Base-by-base conservation (phyloP, 352 stramenopile species). In the Pythium plurisporium region DNA sequence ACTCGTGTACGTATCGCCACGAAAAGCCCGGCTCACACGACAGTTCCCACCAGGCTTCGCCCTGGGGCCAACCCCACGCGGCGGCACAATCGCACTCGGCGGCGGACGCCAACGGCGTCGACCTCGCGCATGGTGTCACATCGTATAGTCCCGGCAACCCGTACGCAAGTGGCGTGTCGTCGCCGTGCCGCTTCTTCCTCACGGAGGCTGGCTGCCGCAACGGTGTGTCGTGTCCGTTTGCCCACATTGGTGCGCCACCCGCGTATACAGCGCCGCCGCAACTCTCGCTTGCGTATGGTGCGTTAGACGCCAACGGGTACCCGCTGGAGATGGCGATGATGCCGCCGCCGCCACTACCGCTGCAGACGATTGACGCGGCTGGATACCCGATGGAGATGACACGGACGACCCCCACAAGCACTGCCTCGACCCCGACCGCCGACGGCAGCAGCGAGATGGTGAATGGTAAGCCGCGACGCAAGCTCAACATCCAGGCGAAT, bases 401-500 rank as follows among this genome's bases (percentile, higher is more conserved):
- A 0, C 46, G 20, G 14, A 57, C 73, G 2, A 73, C 70, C 38
- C 34, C 55, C 3, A 44, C 40, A 17, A 68, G 40, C 50, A 58
- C 47, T 25, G 50, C 38, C 37, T 58, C 50, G 20, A 57, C 42
- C 36, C 36, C 56, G 5, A 57, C 42, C 27, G 38, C 47, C 12
- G 44, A 55, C 30, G 31, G 47, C 20, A n/a, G 52, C 38, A 50
- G 34, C 34, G 29, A 59, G 23, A 27, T n/a, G 25, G 25, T 30
- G 37, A 52, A 44, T 45, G 29, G 19, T 5, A 65, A 59, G 15
- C 55, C 66, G 1, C 64, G 76, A 20, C 61, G 68, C 27, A 73
- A 73, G 40, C 51, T 89, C 27, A 75, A 87, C 40, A 86, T 89
- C 44, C 77, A 89, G 54, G 66, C 75, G 33, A 89, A 91, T 27